phyloP scores from a whole-genome alignment of 1,284 basidiomycete genomes.

The Cronartium quercuum region DNA sequence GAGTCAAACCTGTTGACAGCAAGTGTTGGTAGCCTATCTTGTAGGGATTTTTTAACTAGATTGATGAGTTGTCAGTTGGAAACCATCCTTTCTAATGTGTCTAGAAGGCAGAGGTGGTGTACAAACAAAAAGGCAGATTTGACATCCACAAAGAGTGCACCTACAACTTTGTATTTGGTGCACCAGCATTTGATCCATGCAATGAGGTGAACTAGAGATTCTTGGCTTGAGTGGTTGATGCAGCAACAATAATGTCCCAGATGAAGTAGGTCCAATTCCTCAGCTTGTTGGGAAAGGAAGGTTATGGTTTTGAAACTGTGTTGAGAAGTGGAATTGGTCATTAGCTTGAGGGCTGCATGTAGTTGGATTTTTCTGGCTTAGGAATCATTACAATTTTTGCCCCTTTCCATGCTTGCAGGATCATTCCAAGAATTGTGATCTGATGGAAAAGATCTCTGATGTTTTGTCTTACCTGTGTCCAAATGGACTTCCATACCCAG shows the following conservation, averaged over 20 bases:
- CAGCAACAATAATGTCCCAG: too few relatives aligned
- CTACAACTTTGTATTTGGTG: not conserved
- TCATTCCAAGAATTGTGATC: not conserved
- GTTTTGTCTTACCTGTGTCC: not conserved
- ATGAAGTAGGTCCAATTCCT: too few relatives aligned
- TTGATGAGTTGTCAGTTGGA: not conserved
- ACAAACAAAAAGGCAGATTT: not conserved
- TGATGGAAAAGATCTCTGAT: not conserved
- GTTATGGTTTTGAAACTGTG: not conserved
- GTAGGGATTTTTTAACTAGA: not conserved
- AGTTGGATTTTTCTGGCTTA: slow-evolving; percentile 1
- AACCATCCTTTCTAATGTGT: not conserved
- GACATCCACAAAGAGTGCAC: not conserved
- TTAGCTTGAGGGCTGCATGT: not conserved
- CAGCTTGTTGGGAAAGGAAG: not conserved
- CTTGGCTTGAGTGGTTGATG: too few relatives aligned
- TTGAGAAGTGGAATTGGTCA: not conserved
- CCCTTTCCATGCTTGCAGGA: not conserved
- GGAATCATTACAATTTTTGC: slow-evolving; percentile 15
- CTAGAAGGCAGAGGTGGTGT: not conserved
- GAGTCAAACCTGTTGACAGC: not conserved
- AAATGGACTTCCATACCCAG: not conserved
- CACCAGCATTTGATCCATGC: not conserved
- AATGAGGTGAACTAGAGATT: not conserved
- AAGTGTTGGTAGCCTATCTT: not conserved